phyloP scores from a whole-genome alignment of 805 yeast species.

The Saccharomycopsis babjevae region DNA sequence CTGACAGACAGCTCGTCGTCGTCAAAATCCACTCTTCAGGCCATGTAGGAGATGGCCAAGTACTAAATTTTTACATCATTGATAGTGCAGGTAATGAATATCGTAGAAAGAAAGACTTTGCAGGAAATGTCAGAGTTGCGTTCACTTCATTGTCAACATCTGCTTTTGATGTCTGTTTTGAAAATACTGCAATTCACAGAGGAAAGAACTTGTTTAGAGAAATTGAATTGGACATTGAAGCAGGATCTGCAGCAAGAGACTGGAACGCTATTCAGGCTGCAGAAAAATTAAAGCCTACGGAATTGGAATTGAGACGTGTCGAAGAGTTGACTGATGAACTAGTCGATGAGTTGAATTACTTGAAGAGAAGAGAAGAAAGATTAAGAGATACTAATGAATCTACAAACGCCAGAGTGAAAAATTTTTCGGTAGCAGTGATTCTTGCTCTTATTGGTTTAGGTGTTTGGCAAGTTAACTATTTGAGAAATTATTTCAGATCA shows the following conservation, averaged over 20 bases:
- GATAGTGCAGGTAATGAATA: conserved; percentile 83
- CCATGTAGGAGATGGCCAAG: conserved; percentile 77
- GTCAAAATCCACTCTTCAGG: conserved; percentile 73
- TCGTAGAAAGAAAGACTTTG: conserved; percentile 66
- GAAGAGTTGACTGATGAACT: conserved; percentile 83
- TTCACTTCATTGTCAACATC: conserved; percentile 78
- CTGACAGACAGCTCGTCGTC: conserved; percentile 78
- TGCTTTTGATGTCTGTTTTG: conserved; percentile 87
- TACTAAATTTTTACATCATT: conserved; percentile 51
- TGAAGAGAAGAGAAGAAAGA: conserved; percentile 80
- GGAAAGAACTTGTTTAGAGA: conserved; percentile 48
- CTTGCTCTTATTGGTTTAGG: conserved; percentile 69
- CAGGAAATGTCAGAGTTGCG: conserved; percentile 62
- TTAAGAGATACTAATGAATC: conserved; percentile 96
- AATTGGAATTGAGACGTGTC: conserved; percentile 77
- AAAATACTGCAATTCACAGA: conserved; percentile 39
- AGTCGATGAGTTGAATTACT: conserved; percentile 66
- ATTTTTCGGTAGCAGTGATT: conserved; percentile 67
- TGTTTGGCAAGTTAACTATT: conserved; percentile 84
- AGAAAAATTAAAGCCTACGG: conserved; percentile 88
- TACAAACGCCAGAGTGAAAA: conserved; percentile 85
- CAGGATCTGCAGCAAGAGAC: conserved; percentile 95
- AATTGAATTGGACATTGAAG: conserved; percentile 83
- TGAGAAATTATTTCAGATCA: conserved; percentile 85
- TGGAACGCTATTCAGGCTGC: conserved; percentile 92